phyloP scores from a whole-genome alignment of 2,329 filamentous ascomycete genomes.

The Leptographium lundbergii region DNA sequence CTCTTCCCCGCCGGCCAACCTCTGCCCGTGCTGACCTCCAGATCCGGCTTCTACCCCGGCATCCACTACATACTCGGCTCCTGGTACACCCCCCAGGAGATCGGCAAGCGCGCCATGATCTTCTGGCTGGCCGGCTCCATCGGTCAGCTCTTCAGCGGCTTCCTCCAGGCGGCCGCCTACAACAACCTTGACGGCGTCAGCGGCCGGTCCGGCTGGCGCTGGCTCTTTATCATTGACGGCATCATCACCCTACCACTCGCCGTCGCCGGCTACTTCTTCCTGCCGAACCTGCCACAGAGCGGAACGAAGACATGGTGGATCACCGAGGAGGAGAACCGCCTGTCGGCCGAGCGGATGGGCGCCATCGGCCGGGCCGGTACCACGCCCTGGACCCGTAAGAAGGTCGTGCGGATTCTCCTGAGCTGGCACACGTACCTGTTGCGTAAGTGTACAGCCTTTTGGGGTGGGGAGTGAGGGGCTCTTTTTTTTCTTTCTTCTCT shows the following conservation, averaged over 20 bases:
- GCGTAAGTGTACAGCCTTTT: constrained; percentile 17
- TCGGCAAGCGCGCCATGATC: constrained; percentile 50
- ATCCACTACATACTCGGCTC: constrained; percentile 34
- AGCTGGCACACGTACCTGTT: constrained; percentile 28
- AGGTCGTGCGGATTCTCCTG: constrained; percentile 19
- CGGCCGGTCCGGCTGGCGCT: constrained; percentile 36
- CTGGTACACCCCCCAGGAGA: constrained; percentile 48
- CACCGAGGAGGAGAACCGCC: constrained; percentile 21
- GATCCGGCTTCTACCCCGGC: constrained; percentile 35
- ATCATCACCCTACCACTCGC: constrained; percentile 30
- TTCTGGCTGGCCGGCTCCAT: constrained; percentile 49
- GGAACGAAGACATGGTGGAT: constrained; percentile 24
- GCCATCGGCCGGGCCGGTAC: constrained; percentile 23
- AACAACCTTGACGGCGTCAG: constrained; percentile 35
- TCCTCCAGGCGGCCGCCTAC: constrained; percentile 36
- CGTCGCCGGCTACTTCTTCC: constrained; percentile 34
- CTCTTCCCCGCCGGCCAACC: not conserved
- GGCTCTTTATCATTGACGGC: constrained; percentile 35
- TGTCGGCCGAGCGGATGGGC: constrained; percentile 20
- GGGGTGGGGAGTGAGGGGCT: too few relatives aligned
- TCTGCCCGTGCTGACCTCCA: not conserved
- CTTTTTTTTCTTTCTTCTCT: not conserved
- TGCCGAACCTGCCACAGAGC: constrained; percentile 34
- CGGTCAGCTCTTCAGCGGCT: constrained; percentile 21
- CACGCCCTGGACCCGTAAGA: constrained; percentile 22